Evolutionary conservation across 345 rosid genomes (phyloP).

Genomic region (Punica granatum): DNA sequence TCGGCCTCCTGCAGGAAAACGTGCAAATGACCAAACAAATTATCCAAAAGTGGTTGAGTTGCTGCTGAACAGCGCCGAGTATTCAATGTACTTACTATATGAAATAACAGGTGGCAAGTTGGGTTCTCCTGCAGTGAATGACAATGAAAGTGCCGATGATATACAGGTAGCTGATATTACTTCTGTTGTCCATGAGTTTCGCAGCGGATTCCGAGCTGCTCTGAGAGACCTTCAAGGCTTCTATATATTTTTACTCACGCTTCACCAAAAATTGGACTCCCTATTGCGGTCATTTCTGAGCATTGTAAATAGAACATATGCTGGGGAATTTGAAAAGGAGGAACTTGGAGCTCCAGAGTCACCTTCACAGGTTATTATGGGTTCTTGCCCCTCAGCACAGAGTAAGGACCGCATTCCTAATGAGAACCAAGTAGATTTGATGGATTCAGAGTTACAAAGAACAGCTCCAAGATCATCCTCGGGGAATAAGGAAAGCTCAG

Average conservation of each 20-base stretch:
- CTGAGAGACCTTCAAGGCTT: slow-evolving; percentile 88
- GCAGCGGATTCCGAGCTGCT: slow-evolving; percentile 81
- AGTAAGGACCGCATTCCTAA: slow-evolving; percentile 19
- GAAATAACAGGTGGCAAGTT: slow-evolving; percentile 44
- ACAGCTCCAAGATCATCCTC: slow-evolving; percentile 41
- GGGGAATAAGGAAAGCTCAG: slow-evolving; percentile 60
- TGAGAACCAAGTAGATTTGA: slow-evolving; percentile 44
- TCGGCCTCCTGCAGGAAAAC: slow-evolving; percentile 96
- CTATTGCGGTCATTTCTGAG: slow-evolving; percentile 61
- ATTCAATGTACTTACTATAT: slow-evolving; percentile 57
- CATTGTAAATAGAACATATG: slow-evolving; percentile 21
- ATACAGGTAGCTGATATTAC: slow-evolving; percentile 23
- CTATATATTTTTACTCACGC: slow-evolving; percentile 86
- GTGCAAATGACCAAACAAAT: slow-evolving; percentile 75
- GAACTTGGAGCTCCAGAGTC: slow-evolving; percentile 59
- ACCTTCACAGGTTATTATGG: slow-evolving; percentile 32
- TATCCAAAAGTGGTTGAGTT: slow-evolving; percentile 94
- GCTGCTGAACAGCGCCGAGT: slow-evolving; percentile 65
- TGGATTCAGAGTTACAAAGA: slow-evolving; percentile 62
- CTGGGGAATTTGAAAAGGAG: slow-evolving; percentile 62
- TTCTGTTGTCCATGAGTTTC: slow-evolving; percentile 58
- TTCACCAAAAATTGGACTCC: slow-evolving; percentile 79
- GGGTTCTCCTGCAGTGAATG: background rate
- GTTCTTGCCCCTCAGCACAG: slow-evolving; percentile 22
- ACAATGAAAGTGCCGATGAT: slow-evolving; percentile 22